Conservation (phyloP, 257 asterid species). For the Solanum chilense region DNA sequence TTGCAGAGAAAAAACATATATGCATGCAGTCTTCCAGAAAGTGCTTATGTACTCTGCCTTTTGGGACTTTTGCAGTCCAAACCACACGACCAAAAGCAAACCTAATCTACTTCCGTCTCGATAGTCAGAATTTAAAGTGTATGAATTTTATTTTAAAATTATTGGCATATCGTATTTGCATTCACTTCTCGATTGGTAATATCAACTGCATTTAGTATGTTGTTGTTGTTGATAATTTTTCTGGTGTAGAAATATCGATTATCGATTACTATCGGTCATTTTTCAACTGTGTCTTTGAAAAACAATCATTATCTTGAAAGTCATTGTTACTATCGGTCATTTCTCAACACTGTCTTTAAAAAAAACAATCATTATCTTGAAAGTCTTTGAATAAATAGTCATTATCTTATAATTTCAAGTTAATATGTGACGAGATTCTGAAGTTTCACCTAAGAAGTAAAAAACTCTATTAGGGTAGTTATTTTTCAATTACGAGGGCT, state of each 20-base stretch:
- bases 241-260: neutral
- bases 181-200: neutral
- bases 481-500: neutral
- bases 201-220: neutral
- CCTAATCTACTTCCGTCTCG: neutral
- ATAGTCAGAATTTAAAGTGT: neutral
- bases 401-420: neutral
- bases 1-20: neutral
- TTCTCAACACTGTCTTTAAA: too few species aligned
- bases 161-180: neutral
- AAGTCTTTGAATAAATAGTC: neutral
- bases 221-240: fast-evolving
- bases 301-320: neutral
- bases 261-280: neutral
- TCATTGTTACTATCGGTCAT: too few species aligned
- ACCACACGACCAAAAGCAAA: neutral
- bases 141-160: neutral
- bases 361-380: too few species aligned
- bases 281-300: neutral
- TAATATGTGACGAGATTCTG: neutral
- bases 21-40: neutral
- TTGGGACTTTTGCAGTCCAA: neutral
- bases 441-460: neutral
- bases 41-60: neutral
- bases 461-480: neutral